Conservation (phyloP, 768 basidiomycete species). For the Pisolithus microcarpus region DNA sequence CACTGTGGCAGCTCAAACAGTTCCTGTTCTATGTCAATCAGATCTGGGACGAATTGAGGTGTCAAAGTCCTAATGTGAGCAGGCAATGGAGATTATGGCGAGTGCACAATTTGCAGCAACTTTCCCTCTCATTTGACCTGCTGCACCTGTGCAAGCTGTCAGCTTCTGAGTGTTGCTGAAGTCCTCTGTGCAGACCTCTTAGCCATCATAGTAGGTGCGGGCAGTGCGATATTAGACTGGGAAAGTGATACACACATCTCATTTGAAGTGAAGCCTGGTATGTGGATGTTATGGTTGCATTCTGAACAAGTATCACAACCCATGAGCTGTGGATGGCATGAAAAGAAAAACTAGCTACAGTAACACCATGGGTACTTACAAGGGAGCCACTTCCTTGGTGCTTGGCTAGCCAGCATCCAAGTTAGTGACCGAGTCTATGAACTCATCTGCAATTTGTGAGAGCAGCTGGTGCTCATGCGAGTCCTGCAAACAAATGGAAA, state of each 20-base stretch:
- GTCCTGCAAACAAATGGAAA: background rate
- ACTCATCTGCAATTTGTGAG: constrained; percentile 89
- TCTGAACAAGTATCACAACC: constrained; percentile 39
- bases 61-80: constrained; percentile 49
- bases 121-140: constrained; percentile 80
- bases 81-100: background rate
- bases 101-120: constrained; percentile 43
- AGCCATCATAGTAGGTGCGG: constrained; percentile 38
- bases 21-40: constrained; percentile 87
- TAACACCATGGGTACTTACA: constrained; percentile 35
- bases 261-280: constrained; percentile 91
- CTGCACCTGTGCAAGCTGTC: constrained; percentile 71
- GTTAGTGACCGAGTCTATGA: constrained; percentile 92
- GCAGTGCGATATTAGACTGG: constrained; percentile 55
- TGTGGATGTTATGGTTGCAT: constrained; percentile 90
- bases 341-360: background rate
- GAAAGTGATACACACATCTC: constrained; percentile 80
- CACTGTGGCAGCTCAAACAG: constrained; percentile 85
- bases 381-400: constrained; percentile 84
- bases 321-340: background rate
- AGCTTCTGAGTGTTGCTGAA: constrained; percentile 59
- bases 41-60: constrained; percentile 59
- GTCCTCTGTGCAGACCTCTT: constrained; percentile 63
- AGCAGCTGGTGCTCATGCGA: constrained; percentile 51
- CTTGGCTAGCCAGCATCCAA: constrained; percentile 90